phyloP scores from a whole-genome alignment of 768 basidiomycete genomes.

The Naganishia onofrii region DNA sequence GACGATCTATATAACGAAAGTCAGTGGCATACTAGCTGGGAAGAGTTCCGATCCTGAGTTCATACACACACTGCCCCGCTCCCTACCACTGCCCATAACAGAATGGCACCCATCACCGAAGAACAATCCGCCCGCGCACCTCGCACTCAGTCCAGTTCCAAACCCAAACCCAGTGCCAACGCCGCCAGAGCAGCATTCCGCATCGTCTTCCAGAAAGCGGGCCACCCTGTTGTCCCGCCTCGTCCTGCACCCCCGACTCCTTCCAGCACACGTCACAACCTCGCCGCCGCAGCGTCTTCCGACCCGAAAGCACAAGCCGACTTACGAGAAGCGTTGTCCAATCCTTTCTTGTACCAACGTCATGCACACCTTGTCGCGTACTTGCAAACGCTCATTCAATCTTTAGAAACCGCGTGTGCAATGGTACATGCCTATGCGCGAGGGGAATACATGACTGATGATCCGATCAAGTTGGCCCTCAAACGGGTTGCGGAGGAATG shows the following conservation, averaged over 20 bases:
- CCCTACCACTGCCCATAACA: not conserved
- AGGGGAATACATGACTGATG: constrained; percentile 4
- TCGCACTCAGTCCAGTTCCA: not conserved
- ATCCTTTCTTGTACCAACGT: constrained; percentile 13
- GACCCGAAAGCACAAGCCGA: constrained; percentile 3
- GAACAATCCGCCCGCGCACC: not conserved
- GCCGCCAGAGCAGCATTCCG: not conserved
- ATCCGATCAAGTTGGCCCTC: constrained; percentile 1
- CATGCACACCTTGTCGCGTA: not conserved
- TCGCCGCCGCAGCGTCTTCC: not conserved
- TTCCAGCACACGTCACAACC: not conserved
- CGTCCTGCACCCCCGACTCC: not conserved
- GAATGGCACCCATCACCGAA: not conserved
- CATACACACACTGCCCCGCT: not conserved
- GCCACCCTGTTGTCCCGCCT: not conserved
- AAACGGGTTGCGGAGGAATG: not conserved
- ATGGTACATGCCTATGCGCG: constrained; percentile 1
- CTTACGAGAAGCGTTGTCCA: constrained; percentile 2
- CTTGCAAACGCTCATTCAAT: constrained; percentile 10
- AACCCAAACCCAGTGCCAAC: not conserved
- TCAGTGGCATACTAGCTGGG: not conserved
- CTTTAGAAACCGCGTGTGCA: not conserved
- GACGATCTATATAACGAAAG: not conserved
- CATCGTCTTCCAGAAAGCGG: not conserved
- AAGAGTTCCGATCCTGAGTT: not conserved